phyloP scores from a whole-genome alignment of 2,329 filamentous ascomycete genomes.

The Aphanoascus verrucosus region DNA sequence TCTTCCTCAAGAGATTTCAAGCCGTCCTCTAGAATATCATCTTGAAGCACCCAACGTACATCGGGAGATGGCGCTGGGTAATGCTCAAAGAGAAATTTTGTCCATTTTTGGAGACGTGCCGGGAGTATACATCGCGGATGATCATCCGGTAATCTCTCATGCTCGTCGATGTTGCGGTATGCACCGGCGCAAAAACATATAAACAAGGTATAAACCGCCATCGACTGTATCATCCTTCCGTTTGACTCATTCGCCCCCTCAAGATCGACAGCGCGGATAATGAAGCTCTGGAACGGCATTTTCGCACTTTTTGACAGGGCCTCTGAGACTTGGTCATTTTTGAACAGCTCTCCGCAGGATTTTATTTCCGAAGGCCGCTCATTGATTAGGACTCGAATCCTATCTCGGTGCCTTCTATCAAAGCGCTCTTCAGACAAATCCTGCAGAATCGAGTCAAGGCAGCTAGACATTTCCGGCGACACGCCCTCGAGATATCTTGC shows the following conservation, averaged over 20 bases:
- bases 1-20: conserved; percentile 17
- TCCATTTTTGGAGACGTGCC: conserved; percentile 29
- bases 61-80: conserved; percentile 25
- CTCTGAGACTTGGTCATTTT: conserved; percentile 23
- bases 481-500: conserved; percentile 24
- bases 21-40: conserved; percentile 22
- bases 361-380: conserved; percentile 26
- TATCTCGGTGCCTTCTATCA: conserved; percentile 15
- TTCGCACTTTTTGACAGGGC: conserved; percentile 25
- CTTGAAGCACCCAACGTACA: conserved; percentile 24
- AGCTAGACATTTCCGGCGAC: conserved; percentile 20
- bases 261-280: conserved; percentile 19
- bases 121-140: conserved; percentile 20
- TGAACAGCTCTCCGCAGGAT: conserved; percentile 30
- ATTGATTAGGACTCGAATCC: conserved; percentile 23
- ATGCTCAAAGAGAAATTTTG: conserved; percentile 26
- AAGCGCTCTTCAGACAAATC: conserved; percentile 25
- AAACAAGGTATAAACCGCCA: conserved; percentile 26
- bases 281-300: conserved; percentile 18
- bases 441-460: conserved; percentile 25
- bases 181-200: conserved; percentile 27
- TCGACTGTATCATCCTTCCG: conserved; percentile 15
- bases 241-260: conserved; percentile 8
- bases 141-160: conserved; percentile 1
- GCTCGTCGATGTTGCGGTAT: conserved; percentile 15